Base-by-base conservation (phyloP, 371 early-diverging fungal genomes). In the Rhizopus microsporus region DNA sequence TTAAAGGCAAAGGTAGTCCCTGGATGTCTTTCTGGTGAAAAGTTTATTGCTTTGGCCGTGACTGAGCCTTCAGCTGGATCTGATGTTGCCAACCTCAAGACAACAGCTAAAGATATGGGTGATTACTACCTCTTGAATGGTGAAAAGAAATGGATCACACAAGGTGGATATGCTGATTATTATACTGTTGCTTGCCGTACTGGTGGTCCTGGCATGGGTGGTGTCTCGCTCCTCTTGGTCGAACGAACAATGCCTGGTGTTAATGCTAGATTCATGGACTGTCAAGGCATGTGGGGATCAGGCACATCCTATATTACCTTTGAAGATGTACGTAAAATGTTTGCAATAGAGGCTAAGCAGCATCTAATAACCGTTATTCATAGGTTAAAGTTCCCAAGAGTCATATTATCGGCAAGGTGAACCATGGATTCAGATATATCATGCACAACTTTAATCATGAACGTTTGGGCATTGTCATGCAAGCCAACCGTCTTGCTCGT, bases 61-160 rank as follows among this genome's bases (percentile, higher is more conserved):
- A 88, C 88, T 38, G 88, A 87, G 56, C 87, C 88, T 16, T 68
- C 71, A n/a, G 86, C 83, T 37, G 88, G 88, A 7, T 86, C 86
- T 0, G 93, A 94, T 70, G 95, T 95, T 3, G 93, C 93, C 39
- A 88, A 87, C 60, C 65, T 95, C 29, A 67, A 65, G 10, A 86
- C 87, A 2, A 83, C 84, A 31, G 93, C 94, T 7, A 85, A 84
- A 57, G 85, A 89, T 66, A 76, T 84, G 51, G 77, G 84, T 8
- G 92, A 92, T 67, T 67, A 84, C 56, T 93, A 82, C 69, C 75
- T 94, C 37, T 75, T 92, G 43, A 92, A 92, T 57, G 92, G 93
- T 46, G 92, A 92, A 69, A 94, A 94, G 83, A 92, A 92, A 72
- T 90, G 88, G 85, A 87, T 87, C 50, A 93, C 95, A 57, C 92